Conservation (phyloP, 2,329 filamentous ascomycete species). For the Aspergillus cejpii region DNA sequence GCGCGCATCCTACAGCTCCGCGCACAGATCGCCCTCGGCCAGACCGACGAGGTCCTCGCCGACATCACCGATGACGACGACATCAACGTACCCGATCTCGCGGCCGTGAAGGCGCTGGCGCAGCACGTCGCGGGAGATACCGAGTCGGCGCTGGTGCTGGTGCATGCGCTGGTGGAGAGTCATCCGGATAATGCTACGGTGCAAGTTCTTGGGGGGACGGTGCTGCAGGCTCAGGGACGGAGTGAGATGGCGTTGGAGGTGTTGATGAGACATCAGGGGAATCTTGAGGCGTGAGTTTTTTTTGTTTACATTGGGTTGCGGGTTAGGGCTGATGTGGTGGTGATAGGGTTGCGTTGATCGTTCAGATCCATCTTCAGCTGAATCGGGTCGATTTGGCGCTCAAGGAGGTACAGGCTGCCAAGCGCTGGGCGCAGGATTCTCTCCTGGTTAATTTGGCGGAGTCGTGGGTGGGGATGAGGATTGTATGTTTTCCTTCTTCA, state of each 20-base stretch:
- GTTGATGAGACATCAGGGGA: constrained; percentile 76
- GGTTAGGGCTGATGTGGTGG: constrained; percentile 10
- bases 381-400: constrained; percentile 85
- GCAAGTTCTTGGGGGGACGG: constrained; percentile 72
- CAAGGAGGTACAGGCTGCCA: constrained; percentile 79
- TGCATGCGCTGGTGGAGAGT: constrained; percentile 61
- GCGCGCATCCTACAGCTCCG: constrained; percentile 73
- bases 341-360: constrained; percentile 68
- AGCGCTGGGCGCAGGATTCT: constrained; percentile 92
- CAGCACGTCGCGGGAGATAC: constrained; percentile 55
- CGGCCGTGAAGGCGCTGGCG: constrained; percentile 70
- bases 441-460: constrained; percentile 90
- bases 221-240: constrained; percentile 72
- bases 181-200: constrained; percentile 69
- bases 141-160: constrained; percentile 55
- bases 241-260: constrained; percentile 78
- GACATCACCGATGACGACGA: constrained; percentile 58
- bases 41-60: constrained; percentile 64
- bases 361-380: constrained; percentile 86
- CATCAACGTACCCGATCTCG: constrained; percentile 62
- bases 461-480: constrained; percentile 83
- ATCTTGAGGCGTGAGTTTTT: constrained; percentile 61
- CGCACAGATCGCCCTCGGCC: constrained; percentile 73
- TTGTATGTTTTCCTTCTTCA: constrained; percentile 52
- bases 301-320: background rate